Base-by-base conservation (phyloP, 2,329 filamentous ascomycete genomes). In the Aspergillus uvarum region DNA sequence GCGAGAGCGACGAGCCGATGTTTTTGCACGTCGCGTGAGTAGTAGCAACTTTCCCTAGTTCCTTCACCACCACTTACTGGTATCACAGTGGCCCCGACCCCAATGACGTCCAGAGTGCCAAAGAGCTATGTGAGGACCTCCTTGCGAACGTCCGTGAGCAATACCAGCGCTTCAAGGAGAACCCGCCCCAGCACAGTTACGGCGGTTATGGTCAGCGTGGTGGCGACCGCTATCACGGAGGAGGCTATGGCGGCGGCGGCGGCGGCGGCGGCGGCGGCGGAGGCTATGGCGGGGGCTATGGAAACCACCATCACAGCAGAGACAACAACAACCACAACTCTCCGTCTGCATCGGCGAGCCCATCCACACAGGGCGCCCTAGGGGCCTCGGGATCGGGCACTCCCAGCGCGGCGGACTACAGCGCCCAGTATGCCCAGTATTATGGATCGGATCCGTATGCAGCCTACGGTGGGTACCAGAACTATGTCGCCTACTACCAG, bases 1-100 rank as follows among this genome's bases (percentile, higher is more conserved):
- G 82, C 47, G 95, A 99, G 77, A 96, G 92, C 66, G 94, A 99
- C 51, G 94, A 98, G 74, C 87, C 92, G 2, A 98, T 99, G 92
- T 98, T 92, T 72, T 83, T 99, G 50, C 93, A 98, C 76, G 93
- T 98, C 66, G 91, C 95, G 90, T 96, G 59, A 71, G 72, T 65
- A 14, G 5, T n/a, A 29, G 42, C 32, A 32, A n/a, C 22, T 10
- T 16, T 26, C 38, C 24, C 8, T 19, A 53, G 47, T 50, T 48
- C 24, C 26, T 42, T 51, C n/a, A 21, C 21, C 42, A 24, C 5
- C 35, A 59, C 77, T 82, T 63, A 82, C 68, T 42, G 24, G 21
- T 16, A 51, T 19, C 59, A 32, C 65, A 96, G 92, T 63, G 94
- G 93, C 5, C 95, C 95, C 6, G 92, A 97, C 72, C 85, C 90